Base-by-base conservation (phyloP, 202 grass and related monocot genomes). In the Zizania palustris region DNA sequence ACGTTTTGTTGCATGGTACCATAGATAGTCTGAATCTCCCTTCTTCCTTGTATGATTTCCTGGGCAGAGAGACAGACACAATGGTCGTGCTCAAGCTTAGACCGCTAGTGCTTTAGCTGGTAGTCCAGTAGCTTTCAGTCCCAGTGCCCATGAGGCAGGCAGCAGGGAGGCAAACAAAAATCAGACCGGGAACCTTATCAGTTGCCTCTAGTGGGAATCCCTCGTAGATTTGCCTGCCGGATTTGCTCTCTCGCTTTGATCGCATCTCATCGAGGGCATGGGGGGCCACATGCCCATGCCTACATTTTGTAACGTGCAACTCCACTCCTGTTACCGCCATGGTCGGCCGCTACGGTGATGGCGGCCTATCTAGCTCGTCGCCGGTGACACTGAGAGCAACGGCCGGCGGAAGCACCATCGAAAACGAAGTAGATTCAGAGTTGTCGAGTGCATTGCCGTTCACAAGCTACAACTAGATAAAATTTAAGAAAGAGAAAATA, bases 191-290 rank as follows among this genome's bases (percentile, higher is more conserved):
- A 83, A 37, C 73, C 65, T 69, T 45, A 70, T 77, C 72, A 36
- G 55, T 61, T 77, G 11, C 73, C 73, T 51, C 73, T 44, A 83
- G 81, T 70, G 81, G 72, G 55, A 76, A 76, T 83, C 85, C 68
- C 18, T 4, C 28, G 28, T 28, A 69, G 62, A 68, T 87, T 60
- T 77, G 67, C 67, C 10, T 79, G 69, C 5, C 78, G 69, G 12
- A 74, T 44, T 45, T 74, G 28, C 53, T 35, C 43, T 15, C 54
- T 19, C 79, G 50, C n/a, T 55, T 62, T 62, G 36, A 69, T 68
- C 80, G 19, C 37, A n/a, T 67, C 50, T 21, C 46, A 28, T 28
- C 28, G 0, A 28, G 28, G 28, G 28, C 28, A 7, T 9, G 7
- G 61, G 69, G 15, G 75, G 19, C 13, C 73, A 60, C 65, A 2